A percentile compares a stretch with the other conserved stretches of the same genome.
Evolutionary conservation across 2,329 filamentous ascomycete genomes (phyloP).

Genomic region (Dactylellina sp.): DNA sequence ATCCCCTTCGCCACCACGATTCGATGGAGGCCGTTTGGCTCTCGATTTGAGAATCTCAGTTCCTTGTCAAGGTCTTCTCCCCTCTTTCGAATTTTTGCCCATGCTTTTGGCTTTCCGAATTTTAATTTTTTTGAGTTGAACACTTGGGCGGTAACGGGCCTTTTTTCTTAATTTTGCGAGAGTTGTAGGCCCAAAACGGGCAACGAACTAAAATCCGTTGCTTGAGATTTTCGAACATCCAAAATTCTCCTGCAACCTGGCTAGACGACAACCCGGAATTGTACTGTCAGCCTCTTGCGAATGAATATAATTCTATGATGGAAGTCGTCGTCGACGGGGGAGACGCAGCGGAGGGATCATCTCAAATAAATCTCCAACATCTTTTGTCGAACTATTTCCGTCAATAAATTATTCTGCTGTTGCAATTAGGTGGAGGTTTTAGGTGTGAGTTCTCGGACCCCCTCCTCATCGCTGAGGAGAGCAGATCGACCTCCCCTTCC

Average conservation of each 20-base stretch:
- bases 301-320: slow-evolving; percentile 43
- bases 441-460: slow-evolving; percentile 37
- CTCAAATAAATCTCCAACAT: slow-evolving; percentile 12
- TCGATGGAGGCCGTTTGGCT: not conserved
- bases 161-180: slow-evolving; percentile 27
- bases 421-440: slow-evolving; percentile 33
- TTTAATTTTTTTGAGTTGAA: slow-evolving; percentile 43
- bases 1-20: slow-evolving; percentile 5
- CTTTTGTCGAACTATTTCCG: slow-evolving; percentile 9
- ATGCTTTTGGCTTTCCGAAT: slow-evolving; percentile 5
- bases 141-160: slow-evolving; percentile 24
- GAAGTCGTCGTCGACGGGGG: slow-evolving; percentile 29
- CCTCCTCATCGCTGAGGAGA: slow-evolving; percentile 24
- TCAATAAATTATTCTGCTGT: slow-evolving; percentile 17
- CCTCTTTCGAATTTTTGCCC: not conserved
- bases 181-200: slow-evolving; percentile 48
- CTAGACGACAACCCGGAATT: slow-evolving; percentile 51
- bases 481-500: slow-evolving; percentile 3
- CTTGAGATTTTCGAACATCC: slow-evolving; percentile 54
- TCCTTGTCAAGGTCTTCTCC: not conserved
- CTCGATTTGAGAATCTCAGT: not conserved
- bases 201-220: slow-evolving; percentile 51
- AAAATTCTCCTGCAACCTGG: slow-evolving; percentile 45
- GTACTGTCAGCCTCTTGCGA: slow-evolving; percentile 15
- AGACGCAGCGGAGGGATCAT: slow-evolving; percentile 50